A percentile compares a stretch with the other conserved stretches of the same genome.
These are phyloP conservation scores for Teunomyces kruisii DNA, from an alignment of 805 yeast species.

Conservation along the genomic window DNA sequence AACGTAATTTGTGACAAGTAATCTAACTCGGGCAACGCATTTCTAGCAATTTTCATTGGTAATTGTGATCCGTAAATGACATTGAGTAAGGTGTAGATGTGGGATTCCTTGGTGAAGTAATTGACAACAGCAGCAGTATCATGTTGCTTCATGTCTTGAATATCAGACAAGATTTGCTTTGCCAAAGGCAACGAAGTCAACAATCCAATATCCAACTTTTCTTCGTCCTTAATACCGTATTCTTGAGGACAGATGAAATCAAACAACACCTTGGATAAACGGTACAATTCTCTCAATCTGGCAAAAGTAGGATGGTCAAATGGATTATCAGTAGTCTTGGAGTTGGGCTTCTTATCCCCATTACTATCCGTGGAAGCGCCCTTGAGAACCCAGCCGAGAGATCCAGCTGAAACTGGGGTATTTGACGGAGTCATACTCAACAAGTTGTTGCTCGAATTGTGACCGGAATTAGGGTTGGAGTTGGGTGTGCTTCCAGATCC, in stretches of 20 bases:
- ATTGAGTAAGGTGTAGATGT: constrained; percentile 89
- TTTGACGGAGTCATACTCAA: constrained; percentile 14
- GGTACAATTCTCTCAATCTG: constrained; percentile 80
- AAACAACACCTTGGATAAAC: constrained; percentile 87
- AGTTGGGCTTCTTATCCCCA: constrained; percentile 18
- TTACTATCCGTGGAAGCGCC: constrained; percentile 21
- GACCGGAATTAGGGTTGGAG: constrained; percentile 20
- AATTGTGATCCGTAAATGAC: constrained; percentile 88
- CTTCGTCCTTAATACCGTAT: constrained; percentile 94
- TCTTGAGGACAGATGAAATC: constrained; percentile 99
- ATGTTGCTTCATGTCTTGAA: constrained; percentile 72
- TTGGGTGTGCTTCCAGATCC: constrained; percentile 5
- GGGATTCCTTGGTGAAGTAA: constrained; percentile 96
- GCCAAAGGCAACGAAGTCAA: constrained; percentile 93
- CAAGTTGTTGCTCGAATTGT: constrained; percentile 20
- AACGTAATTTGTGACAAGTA: constrained; percentile 92
- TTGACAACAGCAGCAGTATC: constrained; percentile 83
- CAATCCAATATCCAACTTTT: constrained; percentile 92
- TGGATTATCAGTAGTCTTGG: constrained; percentile 30
- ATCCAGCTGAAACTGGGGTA: constrained; percentile 53
- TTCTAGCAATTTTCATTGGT: constrained; percentile 93
- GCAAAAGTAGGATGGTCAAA: constrained; percentile 82
- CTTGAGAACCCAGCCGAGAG: constrained; percentile 71
- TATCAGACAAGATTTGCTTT: constrained; percentile 78
- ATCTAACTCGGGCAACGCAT: constrained; percentile 94